phyloP scores from a whole-genome alignment of 495 filamentous ascomycete genomes.

The Aspergillus sparsus region DNA sequence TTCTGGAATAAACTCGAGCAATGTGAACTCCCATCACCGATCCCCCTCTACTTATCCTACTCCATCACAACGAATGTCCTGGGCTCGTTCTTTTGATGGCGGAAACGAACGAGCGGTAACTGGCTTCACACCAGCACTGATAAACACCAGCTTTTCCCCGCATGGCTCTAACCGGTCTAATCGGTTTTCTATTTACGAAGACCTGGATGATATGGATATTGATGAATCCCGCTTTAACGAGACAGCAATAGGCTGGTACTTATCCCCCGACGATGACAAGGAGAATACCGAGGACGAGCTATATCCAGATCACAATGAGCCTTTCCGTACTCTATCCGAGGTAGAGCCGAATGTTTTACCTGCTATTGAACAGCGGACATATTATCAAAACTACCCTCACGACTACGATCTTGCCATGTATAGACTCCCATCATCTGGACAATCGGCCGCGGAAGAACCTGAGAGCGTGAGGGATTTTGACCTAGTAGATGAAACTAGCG shows the following conservation, averaged over 20 bases:
- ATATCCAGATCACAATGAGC: not conserved
- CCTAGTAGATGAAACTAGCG: not conserved
- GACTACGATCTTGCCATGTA: not conserved
- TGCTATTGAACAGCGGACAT: not conserved
- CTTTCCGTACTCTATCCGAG: not conserved
- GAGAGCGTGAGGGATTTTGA: not conserved
- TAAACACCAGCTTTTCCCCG: not conserved
- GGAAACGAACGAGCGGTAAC: not conserved
- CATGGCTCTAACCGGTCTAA: not conserved
- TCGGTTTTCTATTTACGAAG: slow-evolving; percentile 28
- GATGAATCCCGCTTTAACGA: not conserved
- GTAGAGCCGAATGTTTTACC: not conserved
- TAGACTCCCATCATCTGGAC: no score
- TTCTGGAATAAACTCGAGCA: not conserved
- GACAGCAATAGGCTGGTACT: slow-evolving; percentile 3
- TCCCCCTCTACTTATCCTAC: not conserved
- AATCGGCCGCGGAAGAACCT: no score
- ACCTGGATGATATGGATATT: slow-evolving; percentile 16
- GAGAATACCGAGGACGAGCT: slow-evolving; percentile 16
- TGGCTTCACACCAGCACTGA: not conserved
- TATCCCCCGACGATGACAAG: slow-evolving; percentile 23
- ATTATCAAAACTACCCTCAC: not conserved
- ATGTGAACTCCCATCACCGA: not conserved
- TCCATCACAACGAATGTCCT: not conserved
- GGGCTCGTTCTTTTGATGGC: not conserved